These are phyloP conservation scores for Phylloboletellus chloephorus DNA, from an alignment of 1,284 basidiomycete genomes.

Conservation along the genomic window DNA sequence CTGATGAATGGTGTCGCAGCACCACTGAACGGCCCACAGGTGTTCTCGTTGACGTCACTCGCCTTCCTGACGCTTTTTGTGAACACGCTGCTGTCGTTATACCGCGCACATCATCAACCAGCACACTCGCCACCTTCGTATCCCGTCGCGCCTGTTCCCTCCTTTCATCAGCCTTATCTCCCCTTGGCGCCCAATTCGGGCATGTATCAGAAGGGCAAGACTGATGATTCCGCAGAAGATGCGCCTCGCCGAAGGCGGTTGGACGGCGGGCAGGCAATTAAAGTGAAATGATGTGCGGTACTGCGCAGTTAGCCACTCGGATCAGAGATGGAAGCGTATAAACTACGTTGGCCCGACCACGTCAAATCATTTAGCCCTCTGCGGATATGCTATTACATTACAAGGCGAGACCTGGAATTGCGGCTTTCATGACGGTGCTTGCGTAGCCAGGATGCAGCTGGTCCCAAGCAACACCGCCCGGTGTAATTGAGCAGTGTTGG, in stretches of 20 bases:
- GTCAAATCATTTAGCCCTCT: constrained; percentile 24
- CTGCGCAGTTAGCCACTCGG: constrained; percentile 22
- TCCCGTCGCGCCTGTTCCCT: constrained; percentile 38
- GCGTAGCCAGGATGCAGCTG: no score
- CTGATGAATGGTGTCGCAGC: constrained; percentile 11
- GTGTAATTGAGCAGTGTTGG: no score
- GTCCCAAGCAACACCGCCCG: no score
- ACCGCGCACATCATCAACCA: constrained; percentile 57
- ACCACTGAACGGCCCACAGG: constrained; percentile 38
- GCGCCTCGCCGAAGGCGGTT: constrained; percentile 57
- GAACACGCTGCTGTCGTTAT: constrained; percentile 75
- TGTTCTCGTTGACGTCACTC: constrained; percentile 74
- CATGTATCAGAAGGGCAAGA: constrained; percentile 34
- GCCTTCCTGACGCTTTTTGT: constrained; percentile 78
- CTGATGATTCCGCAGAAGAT: constrained; percentile 40
- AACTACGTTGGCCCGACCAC: constrained; percentile 16
- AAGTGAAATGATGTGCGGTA: constrained; percentile 43
- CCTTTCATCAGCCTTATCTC: constrained; percentile 47
- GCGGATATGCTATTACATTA: constrained; percentile 11
- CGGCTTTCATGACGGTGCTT: constrained; percentile 9
- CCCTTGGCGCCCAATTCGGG: constrained; percentile 45
- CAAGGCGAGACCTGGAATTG: constrained; percentile 12
- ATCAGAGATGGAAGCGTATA: constrained; percentile 27
- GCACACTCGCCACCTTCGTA: constrained; percentile 37
- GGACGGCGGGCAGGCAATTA: constrained; percentile 55